Evolutionary conservation across 2,329 filamentous ascomycete species (phyloP).

Genomic region (Clarireedia hainanense): DNA sequence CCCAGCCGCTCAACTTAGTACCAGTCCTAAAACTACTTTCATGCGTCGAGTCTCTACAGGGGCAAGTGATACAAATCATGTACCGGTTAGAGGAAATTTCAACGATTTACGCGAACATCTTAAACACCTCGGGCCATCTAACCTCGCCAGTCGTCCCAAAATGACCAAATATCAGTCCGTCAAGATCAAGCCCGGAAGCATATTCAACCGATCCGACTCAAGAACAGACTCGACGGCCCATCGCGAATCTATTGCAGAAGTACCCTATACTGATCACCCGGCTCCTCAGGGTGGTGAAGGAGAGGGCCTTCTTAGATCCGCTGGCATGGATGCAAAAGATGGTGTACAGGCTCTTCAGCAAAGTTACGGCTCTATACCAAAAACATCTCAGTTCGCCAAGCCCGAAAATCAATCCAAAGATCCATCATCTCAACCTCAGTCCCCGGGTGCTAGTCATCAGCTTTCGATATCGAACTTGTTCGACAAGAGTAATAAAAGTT

Average conservation of each 20-base stretch:
- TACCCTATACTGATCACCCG: conserved; percentile 31
- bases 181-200: conserved; percentile 51
- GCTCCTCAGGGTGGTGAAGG: conserved; percentile 44
- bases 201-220: conserved; percentile 14
- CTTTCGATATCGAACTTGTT: conserved; percentile 1
- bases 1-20: conserved; percentile 16
- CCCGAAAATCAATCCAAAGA: conserved; percentile 4
- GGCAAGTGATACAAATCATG: conserved; percentile 45
- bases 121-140: conserved; percentile 59
- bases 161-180: conserved; percentile 54
- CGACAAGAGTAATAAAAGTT: conserved; percentile 14
- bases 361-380: conserved; percentile 42
- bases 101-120: conserved; percentile 57
- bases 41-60: conserved; percentile 47
- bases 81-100: conserved; percentile 52
- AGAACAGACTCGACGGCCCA: conserved; percentile 33
- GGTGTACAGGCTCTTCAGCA: conserved; percentile 54
- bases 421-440: background rate
- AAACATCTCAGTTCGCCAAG: background rate
- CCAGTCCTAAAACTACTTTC: conserved; percentile 41
- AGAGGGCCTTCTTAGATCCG: conserved; percentile 43
- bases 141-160: conserved; percentile 56
- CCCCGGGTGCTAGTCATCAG: background rate
- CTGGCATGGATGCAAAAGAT: conserved; percentile 53
- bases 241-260: conserved; percentile 33